Evolutionary conservation across 805 yeast genomes (phyloP).

Genomic region (Sugiyamaella valdiviana): DNA sequence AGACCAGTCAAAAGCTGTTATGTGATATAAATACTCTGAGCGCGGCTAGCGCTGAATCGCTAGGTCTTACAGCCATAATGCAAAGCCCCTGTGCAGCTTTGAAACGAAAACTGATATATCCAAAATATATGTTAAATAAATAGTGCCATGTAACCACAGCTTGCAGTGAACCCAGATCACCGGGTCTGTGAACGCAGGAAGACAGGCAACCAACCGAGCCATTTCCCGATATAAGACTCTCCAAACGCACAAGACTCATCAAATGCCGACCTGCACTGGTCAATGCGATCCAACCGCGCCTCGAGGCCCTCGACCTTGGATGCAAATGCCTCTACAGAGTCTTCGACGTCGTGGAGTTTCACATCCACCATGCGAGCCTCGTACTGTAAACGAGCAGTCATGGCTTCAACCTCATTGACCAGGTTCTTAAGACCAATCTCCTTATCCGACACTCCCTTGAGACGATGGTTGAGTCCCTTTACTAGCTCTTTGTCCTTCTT

Average conservation of each 20-base stretch:
- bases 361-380: conserved; percentile 54
- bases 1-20: too few species aligned
- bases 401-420: conserved; percentile 22
- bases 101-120: too few species aligned
- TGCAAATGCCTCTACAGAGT: conserved; percentile 44
- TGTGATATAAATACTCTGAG: too few species aligned
- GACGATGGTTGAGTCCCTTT: conserved; percentile 1
- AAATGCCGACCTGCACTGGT: not conserved
- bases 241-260: not conserved
- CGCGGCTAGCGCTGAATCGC: too few species aligned
- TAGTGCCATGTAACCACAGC: too few species aligned
- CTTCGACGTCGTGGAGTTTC: conserved; percentile 63
- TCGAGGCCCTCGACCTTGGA: conserved; percentile 35
- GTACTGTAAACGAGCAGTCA: conserved; percentile 43
- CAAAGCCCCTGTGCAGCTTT: too few species aligned
- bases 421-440: conserved; percentile 9
- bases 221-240: not conserved
- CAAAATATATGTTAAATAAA: too few species aligned
- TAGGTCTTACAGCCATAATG: too few species aligned
- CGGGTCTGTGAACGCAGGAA: not conserved
- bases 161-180: not conserved
- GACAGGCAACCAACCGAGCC: not conserved
- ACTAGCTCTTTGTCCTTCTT: conserved; percentile 3
- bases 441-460: conserved; percentile 6
- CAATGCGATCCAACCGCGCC: conserved; percentile 16